phyloP scores from a whole-genome alignment of 2,329 filamentous ascomycete species.

The Fusarium nodosum region DNA sequence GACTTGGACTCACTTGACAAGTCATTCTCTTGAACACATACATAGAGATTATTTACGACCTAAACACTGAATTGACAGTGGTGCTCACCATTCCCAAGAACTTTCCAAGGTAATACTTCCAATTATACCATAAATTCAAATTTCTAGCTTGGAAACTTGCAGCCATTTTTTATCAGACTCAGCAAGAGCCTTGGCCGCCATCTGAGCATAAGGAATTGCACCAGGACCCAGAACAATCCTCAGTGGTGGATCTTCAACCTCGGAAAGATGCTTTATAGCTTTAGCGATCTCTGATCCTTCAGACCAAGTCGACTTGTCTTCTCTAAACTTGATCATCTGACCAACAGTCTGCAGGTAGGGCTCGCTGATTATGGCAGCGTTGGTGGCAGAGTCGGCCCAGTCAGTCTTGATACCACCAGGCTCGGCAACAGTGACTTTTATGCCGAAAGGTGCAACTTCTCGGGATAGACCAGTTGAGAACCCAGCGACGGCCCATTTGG shows the following conservation, averaged over 20 bases:
- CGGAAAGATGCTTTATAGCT: conserved; percentile 48
- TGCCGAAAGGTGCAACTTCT: conserved; percentile 56
- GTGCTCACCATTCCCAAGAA: too few species aligned
- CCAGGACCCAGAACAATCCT: conserved; percentile 52
- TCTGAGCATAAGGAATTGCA: conserved; percentile 45
- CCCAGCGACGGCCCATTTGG: conserved; percentile 58
- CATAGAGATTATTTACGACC: too few species aligned
- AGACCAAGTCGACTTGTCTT: conserved; percentile 3
- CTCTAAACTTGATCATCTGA: conserved; percentile 20
- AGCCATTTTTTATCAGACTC: conserved; percentile 53
- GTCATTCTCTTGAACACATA: too few species aligned
- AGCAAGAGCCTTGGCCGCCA: conserved; percentile 41
- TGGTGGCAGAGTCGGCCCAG: conserved; percentile 53
- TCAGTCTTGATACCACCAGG: conserved; percentile 60
- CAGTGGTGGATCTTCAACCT: conserved; percentile 50
- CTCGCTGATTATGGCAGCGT: conserved; percentile 49
- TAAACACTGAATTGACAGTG: too few species aligned
- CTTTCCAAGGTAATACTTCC: too few species aligned
- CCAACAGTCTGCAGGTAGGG: conserved; percentile 57
- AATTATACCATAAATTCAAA: neutral
- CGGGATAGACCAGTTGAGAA: conserved; percentile 55
- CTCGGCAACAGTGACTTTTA: conserved; percentile 57
- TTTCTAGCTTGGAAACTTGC: conserved; percentile 24
- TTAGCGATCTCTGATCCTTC: conserved; percentile 48
- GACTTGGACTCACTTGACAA: too few species aligned